Base-by-base conservation (phyloP, 768 basidiomycete genomes). In the Suillus paluster region DNA sequence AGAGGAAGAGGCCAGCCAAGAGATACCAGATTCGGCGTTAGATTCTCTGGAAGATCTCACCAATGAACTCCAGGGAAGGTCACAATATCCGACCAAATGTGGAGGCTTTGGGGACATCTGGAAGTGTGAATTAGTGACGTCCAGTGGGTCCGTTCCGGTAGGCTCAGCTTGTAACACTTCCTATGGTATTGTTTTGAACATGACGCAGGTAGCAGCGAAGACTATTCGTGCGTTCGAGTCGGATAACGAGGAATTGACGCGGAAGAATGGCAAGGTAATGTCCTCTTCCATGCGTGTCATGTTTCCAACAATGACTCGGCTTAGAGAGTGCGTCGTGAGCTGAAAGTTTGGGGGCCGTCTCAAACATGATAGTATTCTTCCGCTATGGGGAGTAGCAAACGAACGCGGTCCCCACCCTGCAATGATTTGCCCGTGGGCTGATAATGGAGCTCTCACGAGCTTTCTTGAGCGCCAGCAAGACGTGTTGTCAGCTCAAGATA, bases 71-170 rank as follows among this genome's bases (percentile, higher is more conserved):
- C 52, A 36, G 8, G 7, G 33, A 15, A 21, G n/a, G 15, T 36
- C 52, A 11, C n/a, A 33, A 3, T 53, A 53, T 53, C 52, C 33
- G 8, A 36, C 21, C 7, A 14, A n/a, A 15, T 52, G 4, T 2
- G 71, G 71, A 5, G 44, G 10, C 14, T 72, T 64, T 33, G 71
- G 65, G 34, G 71, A 74, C 53, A 53, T 72, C 21, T 72, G 71
- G 71, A 62, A 73, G 55, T 74, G 71, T 6, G 63, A 62, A 41
- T 41, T 58, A 52, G 50, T 34, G 30, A 52, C n/a, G 12, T 3
- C n/a, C 11, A 14, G n/a, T 52, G 50, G 10, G 15, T 21, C n/a
- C 45, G 15, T 46, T 11, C 30, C 33, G 33, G 30, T 44, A 48
- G 9, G 50, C 6, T 34, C 33, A 52, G 11, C 50, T 30, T 14